A percentile compares a stretch with the other conserved stretches of the same genome.
Evolutionary conservation across 2,329 filamentous ascomycete genomes (phyloP).

Genomic region (Cordyceps sp.): DNA sequence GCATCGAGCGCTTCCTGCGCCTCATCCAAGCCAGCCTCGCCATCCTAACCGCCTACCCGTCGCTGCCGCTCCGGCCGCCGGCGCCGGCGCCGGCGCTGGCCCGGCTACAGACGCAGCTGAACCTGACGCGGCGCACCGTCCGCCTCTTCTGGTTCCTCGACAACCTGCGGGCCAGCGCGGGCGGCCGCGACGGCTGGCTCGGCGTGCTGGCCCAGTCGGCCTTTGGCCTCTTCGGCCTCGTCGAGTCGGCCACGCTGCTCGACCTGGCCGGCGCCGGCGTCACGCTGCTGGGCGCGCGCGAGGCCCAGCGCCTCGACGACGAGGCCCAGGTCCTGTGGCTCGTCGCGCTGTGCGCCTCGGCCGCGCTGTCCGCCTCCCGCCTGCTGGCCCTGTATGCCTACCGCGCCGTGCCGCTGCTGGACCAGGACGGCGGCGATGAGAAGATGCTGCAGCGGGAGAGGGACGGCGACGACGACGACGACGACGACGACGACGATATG

Average conservation of each 20-base stretch:
- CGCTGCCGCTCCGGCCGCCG: conserved; percentile 17
- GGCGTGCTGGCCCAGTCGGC: conserved; percentile 40
- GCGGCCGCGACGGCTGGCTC: conserved; percentile 21
- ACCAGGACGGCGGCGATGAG: conserved; percentile 10
- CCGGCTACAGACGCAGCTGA: conserved; percentile 23
- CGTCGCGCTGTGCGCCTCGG: conserved; percentile 36
- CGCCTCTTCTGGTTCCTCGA: conserved; percentile 54
- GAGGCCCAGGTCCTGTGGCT: conserved; percentile 60
- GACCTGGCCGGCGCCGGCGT: conserved; percentile 29
- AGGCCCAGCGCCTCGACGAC: conserved; percentile 27
- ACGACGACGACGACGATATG: conserved; percentile 9
- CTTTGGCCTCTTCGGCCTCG: conserved; percentile 48
- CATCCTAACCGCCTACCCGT: conserved; percentile 27
- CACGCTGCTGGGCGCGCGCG: conserved; percentile 33
- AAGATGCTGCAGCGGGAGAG: background rate
- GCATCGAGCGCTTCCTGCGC: conserved; percentile 44
- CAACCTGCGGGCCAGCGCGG: conserved; percentile 34
- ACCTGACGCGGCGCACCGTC: conserved; percentile 41
- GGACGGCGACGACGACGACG: conserved; percentile 1
- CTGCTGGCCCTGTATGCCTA: conserved; percentile 20
- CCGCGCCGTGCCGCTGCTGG: conserved; percentile 16
- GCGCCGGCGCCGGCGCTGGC: conserved; percentile 14
- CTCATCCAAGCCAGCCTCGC: conserved; percentile 35
- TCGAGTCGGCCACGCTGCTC: conserved; percentile 48
- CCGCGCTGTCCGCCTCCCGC: conserved; percentile 24